phyloP scores from a whole-genome alignment of 495 filamentous ascomycete species.

The Neurospora cerealis region DNA sequence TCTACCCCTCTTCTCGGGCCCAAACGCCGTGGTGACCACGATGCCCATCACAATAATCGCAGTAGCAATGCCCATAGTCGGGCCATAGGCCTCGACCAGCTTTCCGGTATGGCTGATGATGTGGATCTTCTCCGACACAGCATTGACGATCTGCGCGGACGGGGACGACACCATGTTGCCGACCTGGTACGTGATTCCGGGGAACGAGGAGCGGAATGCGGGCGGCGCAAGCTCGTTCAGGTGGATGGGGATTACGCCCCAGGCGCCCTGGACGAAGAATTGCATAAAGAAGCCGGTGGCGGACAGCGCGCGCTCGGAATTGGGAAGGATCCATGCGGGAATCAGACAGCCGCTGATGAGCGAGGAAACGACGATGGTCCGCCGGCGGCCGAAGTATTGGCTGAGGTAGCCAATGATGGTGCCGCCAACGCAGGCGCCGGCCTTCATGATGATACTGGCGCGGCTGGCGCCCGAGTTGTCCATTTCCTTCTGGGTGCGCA shows the following conservation, averaged over 20 bases:
- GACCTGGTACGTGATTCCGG: conserved; percentile 60
- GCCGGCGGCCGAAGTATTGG: conserved; percentile 59
- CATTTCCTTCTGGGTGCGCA: conserved; percentile 57
- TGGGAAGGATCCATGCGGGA: conserved; percentile 63
- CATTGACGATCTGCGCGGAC: conserved; percentile 62
- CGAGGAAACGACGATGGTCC: conserved; percentile 50
- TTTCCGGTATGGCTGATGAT: conserved; percentile 38
- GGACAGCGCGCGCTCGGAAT: conserved; percentile 44
- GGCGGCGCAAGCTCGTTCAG: conserved; percentile 68
- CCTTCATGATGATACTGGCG: conserved; percentile 65
- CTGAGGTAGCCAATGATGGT: conserved; percentile 61
- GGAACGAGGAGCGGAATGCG: conserved; percentile 61
- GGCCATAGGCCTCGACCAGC: conserved; percentile 54
- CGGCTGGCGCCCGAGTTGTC: conserved; percentile 48
- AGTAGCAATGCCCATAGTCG: conserved; percentile 58
- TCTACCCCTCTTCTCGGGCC: conserved; percentile 56
- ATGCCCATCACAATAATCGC: conserved; percentile 60
- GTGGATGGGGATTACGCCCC: conserved; percentile 71
- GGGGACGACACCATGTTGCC: conserved; percentile 70
- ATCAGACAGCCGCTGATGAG: conserved; percentile 50
- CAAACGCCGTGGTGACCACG: conserved; percentile 46
- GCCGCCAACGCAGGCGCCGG: conserved; percentile 63
- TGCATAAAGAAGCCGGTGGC: conserved; percentile 66
- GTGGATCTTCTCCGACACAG: conserved; percentile 46
- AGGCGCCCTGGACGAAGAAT: conserved; percentile 70